phyloP scores from a whole-genome alignment of 2,329 filamentous ascomycete species.

The Cladophialophora immunda region DNA sequence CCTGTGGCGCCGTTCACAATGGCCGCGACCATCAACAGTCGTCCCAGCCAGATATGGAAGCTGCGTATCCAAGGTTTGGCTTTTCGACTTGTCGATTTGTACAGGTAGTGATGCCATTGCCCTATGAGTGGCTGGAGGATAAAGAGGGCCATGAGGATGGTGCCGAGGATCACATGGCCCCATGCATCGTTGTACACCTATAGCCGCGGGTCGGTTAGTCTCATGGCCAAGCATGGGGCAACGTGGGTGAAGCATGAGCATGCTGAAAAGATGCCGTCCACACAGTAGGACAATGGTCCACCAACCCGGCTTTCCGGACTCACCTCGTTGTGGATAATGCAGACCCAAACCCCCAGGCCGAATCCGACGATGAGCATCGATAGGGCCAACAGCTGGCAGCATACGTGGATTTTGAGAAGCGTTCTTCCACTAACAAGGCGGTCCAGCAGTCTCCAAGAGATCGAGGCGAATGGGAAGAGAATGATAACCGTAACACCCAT shows the following conservation, averaged over 20 bases:
- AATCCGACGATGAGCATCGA: background rate
- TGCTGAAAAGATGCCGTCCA: background rate
- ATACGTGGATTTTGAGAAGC: background rate
- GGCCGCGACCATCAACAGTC: background rate
- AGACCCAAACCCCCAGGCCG: background rate
- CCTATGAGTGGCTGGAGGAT: background rate
- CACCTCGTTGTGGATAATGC: background rate
- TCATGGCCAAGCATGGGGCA: background rate
- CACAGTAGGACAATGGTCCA: background rate
- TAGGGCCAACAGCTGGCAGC: background rate
- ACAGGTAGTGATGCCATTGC: slow-evolving; percentile 1
- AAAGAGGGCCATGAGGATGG: slow-evolving; percentile 2
- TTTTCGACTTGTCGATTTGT: background rate
- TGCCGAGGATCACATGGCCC: background rate
- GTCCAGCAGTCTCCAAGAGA: slow-evolving; percentile 2
- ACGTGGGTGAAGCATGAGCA: background rate
- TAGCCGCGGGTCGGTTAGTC: background rate
- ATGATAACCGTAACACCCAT: background rate
- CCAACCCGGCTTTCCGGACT: background rate
- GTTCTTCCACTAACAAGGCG: background rate
- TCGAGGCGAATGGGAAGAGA: slow-evolving; percentile 1
- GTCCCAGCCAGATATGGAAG: background rate
- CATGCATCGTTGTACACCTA: background rate
- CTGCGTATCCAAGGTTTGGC: background rate
- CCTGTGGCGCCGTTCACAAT: background rate